Conservation (phyloP, 1,139 yeast species). For the Protomyces inouyei region DNA sequence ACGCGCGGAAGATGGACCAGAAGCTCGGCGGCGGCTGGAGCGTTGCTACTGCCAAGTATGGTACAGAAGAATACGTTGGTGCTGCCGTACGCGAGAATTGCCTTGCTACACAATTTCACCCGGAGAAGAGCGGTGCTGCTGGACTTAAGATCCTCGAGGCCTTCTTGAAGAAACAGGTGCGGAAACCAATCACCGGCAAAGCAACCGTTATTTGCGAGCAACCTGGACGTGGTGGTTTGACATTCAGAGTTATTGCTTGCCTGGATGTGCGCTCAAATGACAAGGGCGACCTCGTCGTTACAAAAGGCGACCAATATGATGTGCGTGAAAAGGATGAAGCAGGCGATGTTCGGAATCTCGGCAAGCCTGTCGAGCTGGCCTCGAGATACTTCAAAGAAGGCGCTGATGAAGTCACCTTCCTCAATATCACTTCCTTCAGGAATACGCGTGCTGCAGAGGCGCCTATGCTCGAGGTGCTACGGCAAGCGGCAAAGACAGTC, state of each 20-base stretch:
- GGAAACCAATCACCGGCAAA: constrained; percentile 34
- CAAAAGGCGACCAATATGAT: constrained; percentile 97
- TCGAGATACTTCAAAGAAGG: constrained; percentile 85
- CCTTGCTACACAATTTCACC: constrained; percentile 96
- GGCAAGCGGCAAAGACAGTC: constrained; percentile 75
- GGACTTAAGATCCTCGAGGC: constrained; percentile 72
- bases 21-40: constrained; percentile 58
- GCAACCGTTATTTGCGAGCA: constrained; percentile 23
- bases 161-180: constrained; percentile 54
- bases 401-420: constrained; percentile 91
- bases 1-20: constrained; percentile 37
- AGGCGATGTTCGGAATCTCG: constrained; percentile 72
- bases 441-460: constrained; percentile 86
- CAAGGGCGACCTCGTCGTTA: constrained; percentile 88
- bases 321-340: constrained; percentile 63
- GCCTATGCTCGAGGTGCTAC: constrained; percentile 89
- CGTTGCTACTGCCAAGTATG: constrained; percentile 67
- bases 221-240: constrained; percentile 50
- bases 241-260: constrained; percentile 90
- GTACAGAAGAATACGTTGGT: constrained; percentile 76
- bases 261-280: constrained; percentile 94
- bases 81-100: constrained; percentile 70
- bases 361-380: constrained; percentile 93
- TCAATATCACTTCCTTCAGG: constrained; percentile 90
- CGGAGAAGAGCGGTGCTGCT: constrained; percentile 90